phyloP scores from a whole-genome alignment of 352 stramenopile genomes.

The Pythium biforme region DNA sequence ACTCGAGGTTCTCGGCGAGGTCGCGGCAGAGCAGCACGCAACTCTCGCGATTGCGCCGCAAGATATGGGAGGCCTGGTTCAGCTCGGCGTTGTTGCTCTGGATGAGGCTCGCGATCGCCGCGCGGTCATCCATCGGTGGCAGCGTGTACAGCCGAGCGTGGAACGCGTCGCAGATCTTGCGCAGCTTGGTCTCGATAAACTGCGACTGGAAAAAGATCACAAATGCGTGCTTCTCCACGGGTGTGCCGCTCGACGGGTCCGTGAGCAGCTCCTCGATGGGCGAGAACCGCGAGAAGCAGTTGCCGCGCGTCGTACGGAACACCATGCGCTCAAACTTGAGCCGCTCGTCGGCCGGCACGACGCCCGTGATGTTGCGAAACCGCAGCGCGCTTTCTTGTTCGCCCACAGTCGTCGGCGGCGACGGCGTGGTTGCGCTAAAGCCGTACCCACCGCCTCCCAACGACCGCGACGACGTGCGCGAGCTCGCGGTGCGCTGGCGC shows the following conservation, averaged over 20 bases:
- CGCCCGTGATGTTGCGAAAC: constrained; percentile 94
- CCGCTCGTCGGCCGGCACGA: constrained; percentile 92
- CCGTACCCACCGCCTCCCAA: constrained; percentile 36
- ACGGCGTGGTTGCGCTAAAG: constrained; percentile 35
- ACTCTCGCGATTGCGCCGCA: constrained; percentile 95
- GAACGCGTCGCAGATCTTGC: constrained; percentile 99
- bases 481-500: constrained; percentile 45
- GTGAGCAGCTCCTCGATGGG: constrained; percentile 91
- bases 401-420: constrained; percentile 10
- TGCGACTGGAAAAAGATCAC: constrained; percentile 98
- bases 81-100: constrained; percentile 94
- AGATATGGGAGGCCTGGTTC: constrained; percentile 95
- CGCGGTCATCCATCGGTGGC: constrained; percentile 93
- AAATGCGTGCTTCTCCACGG: constrained; percentile 87
- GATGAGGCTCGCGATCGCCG: constrained; percentile 84
- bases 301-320: constrained; percentile 97
- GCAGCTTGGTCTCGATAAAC: constrained; percentile 97
- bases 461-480: constrained; percentile 53
- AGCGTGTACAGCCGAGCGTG: constrained; percentile 95
- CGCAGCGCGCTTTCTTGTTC: constrained; percentile 66
- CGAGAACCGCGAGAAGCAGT: constrained; percentile 97
- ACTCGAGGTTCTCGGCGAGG: constrained; percentile 91
- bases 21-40: constrained; percentile 93
- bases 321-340: constrained; percentile 98
- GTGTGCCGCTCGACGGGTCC: constrained; percentile 86